A percentile compares a stretch with the other conserved stretches of the same genome.
Conservation (phyloP, 441 rosid species). For the Corymbia calophylla region DNA sequence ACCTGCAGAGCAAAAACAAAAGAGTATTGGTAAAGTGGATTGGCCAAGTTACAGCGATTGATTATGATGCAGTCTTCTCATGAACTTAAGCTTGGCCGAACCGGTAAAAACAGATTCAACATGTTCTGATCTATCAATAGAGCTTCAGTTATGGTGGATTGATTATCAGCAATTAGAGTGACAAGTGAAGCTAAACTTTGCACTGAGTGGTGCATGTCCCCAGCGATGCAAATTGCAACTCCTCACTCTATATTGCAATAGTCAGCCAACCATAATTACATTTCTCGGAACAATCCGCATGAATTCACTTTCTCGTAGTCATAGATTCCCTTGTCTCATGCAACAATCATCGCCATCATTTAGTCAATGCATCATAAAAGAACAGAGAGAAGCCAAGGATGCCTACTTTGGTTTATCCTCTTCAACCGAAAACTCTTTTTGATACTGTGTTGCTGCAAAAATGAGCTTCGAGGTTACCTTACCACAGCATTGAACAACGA, state of each 20-base stretch:
- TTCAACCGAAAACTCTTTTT: neutral
- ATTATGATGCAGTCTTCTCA: neutral
- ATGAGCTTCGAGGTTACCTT: neutral
- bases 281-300: neutral
- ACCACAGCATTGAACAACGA: neutral
- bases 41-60: neutral
- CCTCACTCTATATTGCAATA: neutral
- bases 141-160: neutral
- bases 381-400: neutral
- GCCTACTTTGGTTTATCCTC: neutral
- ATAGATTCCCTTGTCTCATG: neutral
- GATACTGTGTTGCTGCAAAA: neutral
- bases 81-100: neutral
- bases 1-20: conserved; percentile 15
- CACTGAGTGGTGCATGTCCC: neutral
- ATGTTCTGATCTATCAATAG: neutral
- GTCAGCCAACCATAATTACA: neutral
- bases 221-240: neutral
- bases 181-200: neutral
- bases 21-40: neutral
- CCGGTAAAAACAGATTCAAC: neutral
- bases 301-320: neutral
- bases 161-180: neutral
- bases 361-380: neutral
- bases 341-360: neutral